Base-by-base conservation (phyloP, 257 asterid genomes). In the Striga asiatica region DNA sequence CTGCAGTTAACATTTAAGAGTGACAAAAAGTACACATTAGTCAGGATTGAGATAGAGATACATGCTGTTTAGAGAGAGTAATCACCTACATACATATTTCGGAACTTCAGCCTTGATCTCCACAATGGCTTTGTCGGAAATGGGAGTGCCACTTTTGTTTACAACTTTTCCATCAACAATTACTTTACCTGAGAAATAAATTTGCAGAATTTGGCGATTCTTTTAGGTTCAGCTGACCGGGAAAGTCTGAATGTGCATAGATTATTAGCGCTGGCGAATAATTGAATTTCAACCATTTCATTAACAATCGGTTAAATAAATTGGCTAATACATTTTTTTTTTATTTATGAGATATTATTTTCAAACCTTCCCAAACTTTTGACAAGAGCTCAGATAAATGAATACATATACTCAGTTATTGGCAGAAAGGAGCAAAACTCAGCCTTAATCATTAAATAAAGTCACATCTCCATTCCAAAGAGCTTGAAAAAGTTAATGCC, bases 61-160 rank as follows among this genome's bases (percentile, higher is more conserved):
- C 17, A 17, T 12, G 60, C 21, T 34, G 56, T 50, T 65, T 25
- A 49, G 57, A 68, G 59, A 61, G 74, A 73, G 73, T 72, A 73
- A 83, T 84, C 95, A 92, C 99, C 97, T 92, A 81, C 99, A 92
- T 76, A 92, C 99, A 60, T 88, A 92, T 84, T 92, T 92, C 17
- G 99, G 99, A 70, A 88, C 65, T 73, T 88, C 94, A 52, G 99
- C 99, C 72, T 71, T 79, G 78, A 92, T 92, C 76, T 79, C 95
- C 60, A 92, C 93, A n/a, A 69, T 66, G 14, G 94, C 67, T 76
- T 82, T 82, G 69, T 84, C 95, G 21, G 99, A 73, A 65, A 92
- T 63, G 22, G 75, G 99, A 53, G 95, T 78, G 65, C 99, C 99
- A 55, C 86, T 85, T 84, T 88, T 92, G 66, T 76, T 78, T 6